A percentile compares a stretch with the other conserved stretches of the same genome.
phyloP scores from a whole-genome alignment of 2,329 filamentous ascomycete genomes.

The Reticulascus tulasneorum region DNA sequence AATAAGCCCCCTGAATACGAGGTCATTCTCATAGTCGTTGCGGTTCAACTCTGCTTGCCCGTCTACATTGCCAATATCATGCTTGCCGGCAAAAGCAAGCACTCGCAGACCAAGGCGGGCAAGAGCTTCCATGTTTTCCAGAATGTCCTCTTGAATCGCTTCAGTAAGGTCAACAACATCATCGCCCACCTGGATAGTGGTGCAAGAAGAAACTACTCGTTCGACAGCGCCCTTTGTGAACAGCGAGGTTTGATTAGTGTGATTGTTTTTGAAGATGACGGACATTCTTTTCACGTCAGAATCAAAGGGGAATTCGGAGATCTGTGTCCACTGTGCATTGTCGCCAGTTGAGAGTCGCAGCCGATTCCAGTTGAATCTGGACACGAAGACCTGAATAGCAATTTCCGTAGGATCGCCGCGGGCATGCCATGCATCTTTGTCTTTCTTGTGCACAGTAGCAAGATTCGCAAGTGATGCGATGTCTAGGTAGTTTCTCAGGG shows the following conservation, averaged over 20 bases:
- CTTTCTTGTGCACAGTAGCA: slow-evolving; percentile 54
- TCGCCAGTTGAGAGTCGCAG: slow-evolving; percentile 46
- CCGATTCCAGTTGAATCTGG: slow-evolving; percentile 62
- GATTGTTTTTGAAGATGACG: slow-evolving; percentile 54
- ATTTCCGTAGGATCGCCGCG: slow-evolving; percentile 69
- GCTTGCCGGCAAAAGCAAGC: slow-evolving; percentile 56
- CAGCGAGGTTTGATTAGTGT: slow-evolving; percentile 38
- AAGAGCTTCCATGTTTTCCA: slow-evolving; percentile 66
- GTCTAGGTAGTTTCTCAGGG: slow-evolving; percentile 53
- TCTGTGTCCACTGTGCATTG: slow-evolving; percentile 49
- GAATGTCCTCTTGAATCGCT: slow-evolving; percentile 49
- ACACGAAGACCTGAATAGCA: slow-evolving; percentile 70
- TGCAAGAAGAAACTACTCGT: slow-evolving; percentile 61
- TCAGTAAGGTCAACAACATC: slow-evolving; percentile 45
- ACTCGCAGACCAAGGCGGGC: slow-evolving; percentile 66
- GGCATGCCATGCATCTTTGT: slow-evolving; percentile 54
- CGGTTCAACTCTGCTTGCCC: slow-evolving; percentile 44
- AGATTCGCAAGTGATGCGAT: slow-evolving; percentile 64
- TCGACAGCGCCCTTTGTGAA: slow-evolving; percentile 69
- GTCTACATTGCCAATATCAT: slow-evolving; percentile 30
- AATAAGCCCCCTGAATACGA: slow-evolving; percentile 65
- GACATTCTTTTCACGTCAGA: slow-evolving; percentile 75
- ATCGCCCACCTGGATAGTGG: slow-evolving; percentile 40
- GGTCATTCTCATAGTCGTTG: slow-evolving; percentile 53
- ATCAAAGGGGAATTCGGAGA: slow-evolving; percentile 70